phyloP scores from a whole-genome alignment of 176 grass and related monocot species.

The Lolium perenne region DNA sequence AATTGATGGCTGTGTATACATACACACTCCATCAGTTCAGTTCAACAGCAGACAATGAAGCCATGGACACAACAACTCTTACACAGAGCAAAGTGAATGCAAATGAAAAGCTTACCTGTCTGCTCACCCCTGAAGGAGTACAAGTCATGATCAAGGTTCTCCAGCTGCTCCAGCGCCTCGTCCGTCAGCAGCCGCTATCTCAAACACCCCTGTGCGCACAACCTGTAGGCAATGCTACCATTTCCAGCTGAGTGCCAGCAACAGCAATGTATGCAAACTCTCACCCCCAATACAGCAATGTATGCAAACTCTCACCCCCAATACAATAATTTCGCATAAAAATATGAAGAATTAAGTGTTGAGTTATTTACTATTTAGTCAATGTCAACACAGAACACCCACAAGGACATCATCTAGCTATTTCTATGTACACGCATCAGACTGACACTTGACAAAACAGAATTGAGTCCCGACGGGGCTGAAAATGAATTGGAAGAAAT shows the following conservation, averaged over 20 bases:
- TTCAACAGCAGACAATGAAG: neutral
- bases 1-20: too few relatives aligned
- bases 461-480: too few relatives aligned
- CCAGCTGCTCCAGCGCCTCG: constrained; percentile 74
- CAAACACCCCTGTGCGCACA: constrained; percentile 70
- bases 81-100: neutral
- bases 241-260: neutral
- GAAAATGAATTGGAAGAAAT: too few relatives aligned
- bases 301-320: neutral
- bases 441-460: neutral
- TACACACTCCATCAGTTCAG: too few relatives aligned
- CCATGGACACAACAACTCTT: neutral
- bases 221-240: constrained; percentile 46
- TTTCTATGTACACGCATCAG: neutral
- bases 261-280: neutral
- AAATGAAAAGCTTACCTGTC: constrained; percentile 44
- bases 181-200: constrained; percentile 82
- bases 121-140: constrained; percentile 82
- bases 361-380: neutral
- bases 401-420: neutral
- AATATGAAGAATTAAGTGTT: neutral
- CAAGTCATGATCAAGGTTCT: constrained; percentile 76
- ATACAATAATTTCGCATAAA: neutral
- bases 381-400: neutral
- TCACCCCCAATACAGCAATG: neutral